Evolutionary conservation across 1,284 basidiomycete species (phyloP), one percentile per base, ranked within the genome.

Genomic region (Earliella scabrosa): DNA sequence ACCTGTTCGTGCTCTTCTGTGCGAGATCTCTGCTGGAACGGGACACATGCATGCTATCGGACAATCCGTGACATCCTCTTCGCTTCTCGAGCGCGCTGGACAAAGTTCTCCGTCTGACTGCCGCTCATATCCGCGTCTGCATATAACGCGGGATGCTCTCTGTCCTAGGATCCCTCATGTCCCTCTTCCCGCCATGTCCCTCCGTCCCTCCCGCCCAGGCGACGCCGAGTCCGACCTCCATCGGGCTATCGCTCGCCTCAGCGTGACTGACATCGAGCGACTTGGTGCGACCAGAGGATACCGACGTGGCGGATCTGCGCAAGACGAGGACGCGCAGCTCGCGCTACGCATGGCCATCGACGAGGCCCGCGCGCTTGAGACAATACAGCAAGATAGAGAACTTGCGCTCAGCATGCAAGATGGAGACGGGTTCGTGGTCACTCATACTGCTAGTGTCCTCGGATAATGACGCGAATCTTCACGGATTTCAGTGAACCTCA

Each of bases 311-410:
- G 16, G 16, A 14, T 9, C 36, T 21, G n/a, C 27, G 39, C 6
- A 18, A 35, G 39, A 35, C 27, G 11, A 21, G 11, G 41, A 53
- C 21, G 41, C 40, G 11, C 21, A 41, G 8, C 45, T 52, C 4
- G 56, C 56, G n/a, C 18, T 41, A 8, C 40, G 47, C 9, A 29
- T 57, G 16, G 50, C 50, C 7, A 31, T 51, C 9, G 56, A 57
- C 18, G 56, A 57, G 20, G 39, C 48, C 4, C 45, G 50, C 13
- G 31, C 26, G 2, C 18, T 26, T 18, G 51, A 48, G n/a, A 39
- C 24, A 4, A 45, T 52, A 14, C 27, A 40, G 11, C 21, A 36
- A 27, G 56, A 57, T 27, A 38, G 50, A 36, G 41, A 39, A 14
- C 27, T 57, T 14, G 56, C 56, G 0, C 18, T 45, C 4, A 40